Evolutionary conservation across 2,329 filamentous ascomycete species (phyloP).

Genomic region (Cladosporium velox): DNA sequence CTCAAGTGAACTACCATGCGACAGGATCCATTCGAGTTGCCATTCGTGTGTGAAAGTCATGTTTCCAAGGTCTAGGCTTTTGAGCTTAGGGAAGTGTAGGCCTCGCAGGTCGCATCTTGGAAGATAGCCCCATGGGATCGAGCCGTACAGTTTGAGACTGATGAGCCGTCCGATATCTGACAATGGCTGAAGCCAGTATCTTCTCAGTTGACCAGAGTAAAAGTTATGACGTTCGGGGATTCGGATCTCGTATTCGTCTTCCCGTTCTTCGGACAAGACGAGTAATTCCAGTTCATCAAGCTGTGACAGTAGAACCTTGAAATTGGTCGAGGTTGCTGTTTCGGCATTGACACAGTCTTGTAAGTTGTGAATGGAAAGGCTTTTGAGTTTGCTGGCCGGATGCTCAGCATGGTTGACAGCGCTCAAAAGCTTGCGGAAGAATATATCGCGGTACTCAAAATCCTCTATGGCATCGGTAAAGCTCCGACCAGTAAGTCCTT

Average conservation of each 20-base stretch:
- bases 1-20: constrained; percentile 42
- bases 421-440: constrained; percentile 2
- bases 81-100: constrained; percentile 42
- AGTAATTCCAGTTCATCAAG: constrained; percentile 22
- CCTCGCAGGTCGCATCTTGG: constrained; percentile 42
- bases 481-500: neutral
- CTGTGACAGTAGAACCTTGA: constrained; percentile 24
- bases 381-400: constrained; percentile 21
- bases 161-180: constrained; percentile 26
- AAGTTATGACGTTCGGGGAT: constrained; percentile 25
- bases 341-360: constrained; percentile 26
- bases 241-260: constrained; percentile 20
- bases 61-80: constrained; percentile 44
- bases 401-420: constrained; percentile 10
- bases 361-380: constrained; percentile 32
- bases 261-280: neutral
- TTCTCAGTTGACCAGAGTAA: constrained; percentile 28
- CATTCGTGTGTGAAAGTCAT: constrained; percentile 48
- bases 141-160: constrained; percentile 45
- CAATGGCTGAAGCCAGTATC: constrained; percentile 31
- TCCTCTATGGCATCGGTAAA: neutral
- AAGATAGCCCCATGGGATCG: constrained; percentile 45
- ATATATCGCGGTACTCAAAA: neutral
- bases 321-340: constrained; percentile 25
- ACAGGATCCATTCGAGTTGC: constrained; percentile 51